phyloP scores from a whole-genome alignment of 2,329 filamentous ascomycete species.

The Stagonosporopsis cucurbitacearum region DNA sequence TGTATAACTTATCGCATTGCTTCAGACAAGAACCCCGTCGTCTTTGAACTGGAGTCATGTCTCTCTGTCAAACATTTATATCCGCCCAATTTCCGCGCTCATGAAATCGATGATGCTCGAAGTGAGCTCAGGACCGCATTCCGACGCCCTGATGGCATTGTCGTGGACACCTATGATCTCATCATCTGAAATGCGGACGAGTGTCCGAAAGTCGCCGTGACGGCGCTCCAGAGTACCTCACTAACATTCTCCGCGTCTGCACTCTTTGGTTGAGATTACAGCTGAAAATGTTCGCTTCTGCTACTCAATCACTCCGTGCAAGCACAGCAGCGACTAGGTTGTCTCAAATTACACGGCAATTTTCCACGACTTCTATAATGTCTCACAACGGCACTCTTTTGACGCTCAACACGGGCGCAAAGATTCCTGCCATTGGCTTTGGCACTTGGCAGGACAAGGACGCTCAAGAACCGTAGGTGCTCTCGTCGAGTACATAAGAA shows the following conservation, averaged over 20 bases:
- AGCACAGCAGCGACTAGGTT: slow-evolving; percentile 18
- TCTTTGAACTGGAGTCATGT: background rate
- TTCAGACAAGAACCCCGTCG: background rate
- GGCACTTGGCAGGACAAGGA: slow-evolving; percentile 44
- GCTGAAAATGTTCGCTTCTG: slow-evolving; percentile 24
- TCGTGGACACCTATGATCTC: slow-evolving; percentile 13
- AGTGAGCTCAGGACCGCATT: background rate
- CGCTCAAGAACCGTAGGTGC: slow-evolving; percentile 34
- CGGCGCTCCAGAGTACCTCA: slow-evolving; percentile 1
- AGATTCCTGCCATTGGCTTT: slow-evolving; percentile 77
- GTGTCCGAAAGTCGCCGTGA: slow-evolving; percentile 5
- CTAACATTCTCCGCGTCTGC: background rate
- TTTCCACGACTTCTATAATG: slow-evolving; percentile 32
- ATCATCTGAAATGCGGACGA: slow-evolving; percentile 3
- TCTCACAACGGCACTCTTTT: slow-evolving; percentile 50
- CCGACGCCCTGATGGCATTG: slow-evolving; percentile 4
- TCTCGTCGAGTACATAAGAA: background rate
- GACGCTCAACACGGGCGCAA: slow-evolving; percentile 70
- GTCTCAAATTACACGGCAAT: slow-evolving; percentile 25
- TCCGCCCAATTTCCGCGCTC: slow-evolving; percentile 7
- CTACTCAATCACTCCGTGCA: slow-evolving; percentile 23
- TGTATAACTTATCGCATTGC: background rate
- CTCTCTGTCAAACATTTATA: background rate
- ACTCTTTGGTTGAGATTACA: background rate
- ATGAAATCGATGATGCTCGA: background rate